Conservation (phyloP, 2,329 filamentous ascomycete species). For the Torrubiellomyces zombiae region DNA sequence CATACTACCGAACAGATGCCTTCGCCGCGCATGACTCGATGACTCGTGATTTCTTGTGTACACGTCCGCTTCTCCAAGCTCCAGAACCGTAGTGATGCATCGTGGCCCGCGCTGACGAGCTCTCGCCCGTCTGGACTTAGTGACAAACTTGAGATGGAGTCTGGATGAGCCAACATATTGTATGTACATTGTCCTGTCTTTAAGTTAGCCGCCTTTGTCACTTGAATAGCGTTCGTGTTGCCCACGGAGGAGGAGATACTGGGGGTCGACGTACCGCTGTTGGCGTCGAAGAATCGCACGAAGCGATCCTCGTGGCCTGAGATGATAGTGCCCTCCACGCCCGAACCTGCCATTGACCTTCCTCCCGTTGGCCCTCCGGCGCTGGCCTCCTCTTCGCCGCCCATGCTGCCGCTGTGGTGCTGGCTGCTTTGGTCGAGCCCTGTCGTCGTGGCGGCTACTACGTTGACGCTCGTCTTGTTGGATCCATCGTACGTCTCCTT, state of each 20-base stretch:
- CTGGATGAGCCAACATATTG: conserved; percentile 92
- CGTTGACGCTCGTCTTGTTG: conserved; percentile 63
- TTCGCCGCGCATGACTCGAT: conserved; percentile 88
- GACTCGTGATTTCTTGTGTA: conserved; percentile 85
- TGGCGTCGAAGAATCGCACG: conserved; percentile 94
- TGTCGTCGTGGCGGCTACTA: conserved; percentile 72
- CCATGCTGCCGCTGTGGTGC: conserved; percentile 36
- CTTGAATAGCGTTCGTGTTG: too few species aligned
- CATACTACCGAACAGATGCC: conserved; percentile 89
- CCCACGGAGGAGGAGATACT: not conserved
- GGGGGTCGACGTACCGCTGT: conserved; percentile 62
- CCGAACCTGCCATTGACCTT: conserved; percentile 48
- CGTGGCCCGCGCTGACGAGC: conserved; percentile 88
- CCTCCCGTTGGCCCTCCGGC: conserved; percentile 61
- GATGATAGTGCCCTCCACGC: conserved; percentile 85
- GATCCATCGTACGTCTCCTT: conserved; percentile 87
- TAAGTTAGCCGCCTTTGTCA: conserved; percentile 5
- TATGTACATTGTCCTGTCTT: conserved; percentile 92
- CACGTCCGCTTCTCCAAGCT: conserved; percentile 88
- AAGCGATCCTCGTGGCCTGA: conserved; percentile 94
- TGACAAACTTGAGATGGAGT: conserved; percentile 79
- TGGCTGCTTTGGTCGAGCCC: conserved; percentile 54
- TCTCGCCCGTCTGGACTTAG: conserved; percentile 87
- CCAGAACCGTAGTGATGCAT: conserved; percentile 93
- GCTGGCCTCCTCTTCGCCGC: conserved; percentile 58